Base-by-base conservation (phyloP, 2,329 filamentous ascomycete genomes). In the Didymella segeticola region DNA sequence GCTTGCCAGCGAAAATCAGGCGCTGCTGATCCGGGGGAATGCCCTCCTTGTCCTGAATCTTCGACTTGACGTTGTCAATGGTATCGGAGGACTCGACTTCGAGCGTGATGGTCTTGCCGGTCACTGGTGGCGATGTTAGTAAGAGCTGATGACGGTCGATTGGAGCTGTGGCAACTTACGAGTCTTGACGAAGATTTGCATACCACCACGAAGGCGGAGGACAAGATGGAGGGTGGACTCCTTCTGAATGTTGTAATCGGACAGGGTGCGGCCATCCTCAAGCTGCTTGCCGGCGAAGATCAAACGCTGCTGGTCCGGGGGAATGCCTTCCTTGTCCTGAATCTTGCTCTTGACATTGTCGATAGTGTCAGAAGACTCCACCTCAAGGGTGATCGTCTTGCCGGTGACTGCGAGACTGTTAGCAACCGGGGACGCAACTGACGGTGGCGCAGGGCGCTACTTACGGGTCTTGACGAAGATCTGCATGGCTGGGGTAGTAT, bases 261-360 rank as follows among this genome's bases (percentile, higher is more conserved):
- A 89, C 1, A 96, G 81, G 41, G 92, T 96, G 56, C 93, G 91
- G 59, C 93, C 93, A 68, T 98, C 93, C 78, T 98, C 93, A 4
- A 97, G 89, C 77, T 97, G 93, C 84, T 97, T 97, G 61, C 93
- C 93, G 37, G 93, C 93, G 68, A 97, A 98, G 77, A 97, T 97
- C 69, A 98, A 78, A 68, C 93, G 93, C 82, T 98, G 93, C 79
- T 98, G 93, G 75, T 97, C 93, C 6, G 93, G 93, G 37, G 93
- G 93, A 53, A 97, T 97, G 39, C 93, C 93, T 78, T 97, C 93
- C 86, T 97, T 97, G 74, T 97, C 93, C 78, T 97, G 93, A 38
- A 96, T 97, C 86, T 96, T 97, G 58, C 84, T 86, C 88, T 97
- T 97, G 42, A 96, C 93, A 62, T 96, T 96, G 83, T 96, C 92